Base-by-base conservation (phyloP, 1,284 basidiomycete genomes). In the Retiboletus flavoniger region DNA sequence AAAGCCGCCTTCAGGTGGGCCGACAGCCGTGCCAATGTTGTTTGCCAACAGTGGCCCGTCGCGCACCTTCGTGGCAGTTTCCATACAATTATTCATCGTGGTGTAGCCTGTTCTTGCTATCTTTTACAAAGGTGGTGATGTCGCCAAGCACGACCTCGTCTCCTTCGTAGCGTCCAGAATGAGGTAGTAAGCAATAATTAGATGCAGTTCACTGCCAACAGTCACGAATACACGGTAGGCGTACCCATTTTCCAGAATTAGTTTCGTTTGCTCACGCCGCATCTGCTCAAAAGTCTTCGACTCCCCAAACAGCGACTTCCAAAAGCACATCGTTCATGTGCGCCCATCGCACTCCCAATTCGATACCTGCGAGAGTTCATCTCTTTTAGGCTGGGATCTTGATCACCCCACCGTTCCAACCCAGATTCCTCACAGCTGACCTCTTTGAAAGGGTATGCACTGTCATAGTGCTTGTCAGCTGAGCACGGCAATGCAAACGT, bases 371-470 rank as follows among this genome's bases (percentile, higher is more conserved):
- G 17, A 34, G 10, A 41, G 10, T 34, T 44, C 53, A 24, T 24
- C 24, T 24, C n/a, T 41, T 51, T 46, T 51, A 82, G 83, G 83
- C 85, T 41, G 87, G 89, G 69, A 79, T 91, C 54, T 71, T 89
- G 64, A 92, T 95, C 73, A 95, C 93, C 16, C 97, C 94, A 0
- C 94, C 95, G 10, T 98, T 94, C 85, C 89, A 93, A 71, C 91
- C 91, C 46, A 93, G 87, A 60, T 96, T 97, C 75, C 82, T 95
- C 57, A 95, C 92, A 7, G 79, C 76, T 38, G 91, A 95, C 9
- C 76, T 95, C 57, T 75, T 96, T 61, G 79, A 80, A 41, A 85
- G 84, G 75, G 82, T 78, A 61, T 36, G 62, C 16, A 21, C 29
- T n/a, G 19, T 55, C 34, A 32, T n/a, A 2, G 19, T 40, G 21